Conservation (phyloP, 208 protist genomes). For the Leishmania gerbilli region DNA sequence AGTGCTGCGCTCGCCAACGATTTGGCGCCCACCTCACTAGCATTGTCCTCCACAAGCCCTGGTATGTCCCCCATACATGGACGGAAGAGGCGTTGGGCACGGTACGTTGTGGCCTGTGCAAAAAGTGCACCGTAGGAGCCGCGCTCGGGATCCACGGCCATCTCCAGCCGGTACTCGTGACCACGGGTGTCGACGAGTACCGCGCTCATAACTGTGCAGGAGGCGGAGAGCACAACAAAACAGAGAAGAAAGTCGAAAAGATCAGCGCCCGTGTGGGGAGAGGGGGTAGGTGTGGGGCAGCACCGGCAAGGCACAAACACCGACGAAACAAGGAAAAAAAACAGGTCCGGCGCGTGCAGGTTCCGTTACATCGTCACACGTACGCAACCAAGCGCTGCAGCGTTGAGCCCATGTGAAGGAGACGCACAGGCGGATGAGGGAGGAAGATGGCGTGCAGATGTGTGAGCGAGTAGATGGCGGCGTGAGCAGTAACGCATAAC, state of each 20-base stretch:
- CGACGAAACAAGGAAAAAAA: neutral
- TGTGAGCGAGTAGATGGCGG: neutral
- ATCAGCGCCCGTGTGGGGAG: neutral
- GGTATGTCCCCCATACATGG: neutral
- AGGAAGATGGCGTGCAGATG: neutral
- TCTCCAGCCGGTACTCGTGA: slow-evolving; percentile 12
- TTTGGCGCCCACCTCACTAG: neutral
- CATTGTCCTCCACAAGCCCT: too few relatives aligned
- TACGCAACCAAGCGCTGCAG: neutral
- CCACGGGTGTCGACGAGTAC: slow-evolving; percentile 16
- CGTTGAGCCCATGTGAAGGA: neutral
- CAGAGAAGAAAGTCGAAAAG: neutral
- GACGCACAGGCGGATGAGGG: neutral
- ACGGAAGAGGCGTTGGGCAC: neutral
- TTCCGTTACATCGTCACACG: neutral
- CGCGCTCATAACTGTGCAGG: slow-evolving; percentile 7
- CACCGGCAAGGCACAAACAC: neutral
- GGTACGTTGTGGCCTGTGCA: slow-evolving; percentile 7
- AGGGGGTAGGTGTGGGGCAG: neutral
- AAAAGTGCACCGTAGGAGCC: slow-evolving; percentile 29
- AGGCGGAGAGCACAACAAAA: neutral
- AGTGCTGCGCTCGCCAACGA: neutral
- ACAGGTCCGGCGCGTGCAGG: neutral
- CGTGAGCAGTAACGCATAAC: neutral
- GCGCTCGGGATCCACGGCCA: neutral